A percentile compares a stretch with the other conserved stretches of the same genome.
Conservation (phyloP, 1,284 basidiomycete genomes). For the Trichosporon sp. region DNA sequence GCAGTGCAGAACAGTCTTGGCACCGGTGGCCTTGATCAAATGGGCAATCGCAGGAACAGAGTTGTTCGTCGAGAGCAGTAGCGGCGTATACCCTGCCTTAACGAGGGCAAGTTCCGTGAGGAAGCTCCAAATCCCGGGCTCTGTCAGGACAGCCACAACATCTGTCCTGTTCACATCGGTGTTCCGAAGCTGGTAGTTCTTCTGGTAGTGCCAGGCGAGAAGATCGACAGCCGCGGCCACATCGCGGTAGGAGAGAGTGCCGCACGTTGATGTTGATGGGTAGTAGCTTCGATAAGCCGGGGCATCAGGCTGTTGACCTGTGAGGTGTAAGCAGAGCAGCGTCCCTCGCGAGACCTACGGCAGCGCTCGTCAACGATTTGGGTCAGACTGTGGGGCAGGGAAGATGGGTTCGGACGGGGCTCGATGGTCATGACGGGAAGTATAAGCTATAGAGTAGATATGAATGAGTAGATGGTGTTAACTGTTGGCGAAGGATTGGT, state of each 20-base stretch:
- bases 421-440: neutral
- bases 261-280: neutral
- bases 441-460: neutral
- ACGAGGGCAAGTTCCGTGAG: constrained; percentile 52
- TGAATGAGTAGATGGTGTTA: too few species aligned
- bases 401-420: neutral
- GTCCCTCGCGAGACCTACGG: neutral
- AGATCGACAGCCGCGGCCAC: neutral
- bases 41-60: constrained; percentile 58
- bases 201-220: neutral
- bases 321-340: neutral
- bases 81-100: constrained; percentile 51
- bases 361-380: neutral
- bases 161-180: neutral
- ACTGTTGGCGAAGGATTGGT: too few species aligned
- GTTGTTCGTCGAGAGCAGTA: constrained; percentile 58
- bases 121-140: constrained; percentile 52
- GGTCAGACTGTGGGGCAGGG: neutral
- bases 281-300: neutral
- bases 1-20: neutral
- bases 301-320: neutral
- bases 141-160: constrained; percentile 50
- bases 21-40: constrained; percentile 54
- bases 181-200: neutral
- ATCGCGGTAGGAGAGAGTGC: neutral